Percentiles rank a stretch among this genome's conserved stretches.
Evolutionary conservation across 306 rosid genomes (phyloP).

Genomic region (Sphenostylis stenocarpa): DNA sequence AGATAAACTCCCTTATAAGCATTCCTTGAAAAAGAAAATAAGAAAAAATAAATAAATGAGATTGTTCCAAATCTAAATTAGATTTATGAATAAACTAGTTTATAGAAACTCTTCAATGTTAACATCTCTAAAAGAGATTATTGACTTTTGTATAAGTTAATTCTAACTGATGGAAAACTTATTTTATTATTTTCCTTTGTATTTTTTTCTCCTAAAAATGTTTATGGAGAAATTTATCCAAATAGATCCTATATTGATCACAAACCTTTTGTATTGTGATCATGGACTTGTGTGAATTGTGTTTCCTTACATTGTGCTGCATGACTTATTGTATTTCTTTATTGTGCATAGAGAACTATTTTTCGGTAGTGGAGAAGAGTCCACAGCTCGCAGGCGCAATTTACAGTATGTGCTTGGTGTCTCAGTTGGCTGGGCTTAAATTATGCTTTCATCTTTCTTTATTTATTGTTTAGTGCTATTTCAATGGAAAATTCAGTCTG

Average conservation of each 20-base stretch:
- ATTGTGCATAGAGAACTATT: slow-evolving; percentile 76
- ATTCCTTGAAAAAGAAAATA: no score
- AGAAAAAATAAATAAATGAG: no score
- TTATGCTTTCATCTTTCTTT: background rate
- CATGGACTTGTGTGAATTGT: background rate
- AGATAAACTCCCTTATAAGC: no score
- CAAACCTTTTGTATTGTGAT: background rate
- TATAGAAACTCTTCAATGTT: no score
- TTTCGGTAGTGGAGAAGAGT: slow-evolving; percentile 90
- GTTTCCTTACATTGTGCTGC: slow-evolving; percentile 1
- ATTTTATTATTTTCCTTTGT: background rate
- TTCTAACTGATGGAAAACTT: no score
- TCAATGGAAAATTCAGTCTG: slow-evolving; percentile 16
- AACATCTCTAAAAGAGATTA: no score
- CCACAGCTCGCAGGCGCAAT: slow-evolving; percentile 82
- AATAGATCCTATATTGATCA: background rate
- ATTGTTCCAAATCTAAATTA: no score
- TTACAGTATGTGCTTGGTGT: slow-evolving; percentile 66
- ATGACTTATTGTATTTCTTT: slow-evolving; percentile 14
- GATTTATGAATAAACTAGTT: no score
- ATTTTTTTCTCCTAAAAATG: background rate
- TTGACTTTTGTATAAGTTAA: no score
- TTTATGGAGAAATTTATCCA: no score
- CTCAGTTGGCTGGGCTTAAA: background rate
- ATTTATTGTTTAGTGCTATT: background rate